Percentiles rank a stretch among this genome's conserved stretches.
phyloP scores from a whole-genome alignment of 139 green algal species.

The Microglena sp. region DNA sequence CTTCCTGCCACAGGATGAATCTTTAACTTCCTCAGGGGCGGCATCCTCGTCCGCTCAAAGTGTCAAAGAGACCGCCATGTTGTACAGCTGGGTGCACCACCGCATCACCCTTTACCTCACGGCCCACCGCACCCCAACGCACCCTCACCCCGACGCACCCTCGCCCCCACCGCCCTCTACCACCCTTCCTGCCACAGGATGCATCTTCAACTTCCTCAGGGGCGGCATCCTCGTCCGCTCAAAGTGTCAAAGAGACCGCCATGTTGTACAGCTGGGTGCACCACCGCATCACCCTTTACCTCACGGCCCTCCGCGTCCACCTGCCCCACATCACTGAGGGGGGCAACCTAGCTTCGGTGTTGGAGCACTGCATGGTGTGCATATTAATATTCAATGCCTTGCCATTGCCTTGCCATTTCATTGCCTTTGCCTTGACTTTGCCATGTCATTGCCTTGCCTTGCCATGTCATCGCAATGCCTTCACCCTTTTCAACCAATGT shows the following conservation, averaged over 20 bases:
- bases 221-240: too few relatives aligned
- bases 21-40: background rate
- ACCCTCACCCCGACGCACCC: background rate
- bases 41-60: too few relatives aligned
- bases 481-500: too few relatives aligned
- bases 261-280: slow-evolving; percentile 73
- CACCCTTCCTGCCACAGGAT: too few relatives aligned
- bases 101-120: slow-evolving; percentile 22
- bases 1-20: background rate
- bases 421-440: too few relatives aligned
- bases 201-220: too few relatives aligned
- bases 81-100: slow-evolving; percentile 75
- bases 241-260: slow-evolving; percentile 35
- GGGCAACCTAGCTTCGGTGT: slow-evolving; percentile 64
- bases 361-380: slow-evolving; percentile 85
- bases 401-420: too few relatives aligned
- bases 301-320: slow-evolving; percentile 41
- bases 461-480: too few relatives aligned
- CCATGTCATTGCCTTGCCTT: background rate
- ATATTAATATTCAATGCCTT: background rate
- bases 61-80: slow-evolving; percentile 40
- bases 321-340: slow-evolving; percentile 61
- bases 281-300: slow-evolving; percentile 54
- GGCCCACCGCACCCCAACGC: background rate
- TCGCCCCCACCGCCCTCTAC: too few relatives aligned